Evolutionary conservation across 2,329 filamentous ascomycete genomes (phyloP), one percentile per base, ranked within the genome.

Genomic region (Akanthomyces uredinophilus): DNA sequence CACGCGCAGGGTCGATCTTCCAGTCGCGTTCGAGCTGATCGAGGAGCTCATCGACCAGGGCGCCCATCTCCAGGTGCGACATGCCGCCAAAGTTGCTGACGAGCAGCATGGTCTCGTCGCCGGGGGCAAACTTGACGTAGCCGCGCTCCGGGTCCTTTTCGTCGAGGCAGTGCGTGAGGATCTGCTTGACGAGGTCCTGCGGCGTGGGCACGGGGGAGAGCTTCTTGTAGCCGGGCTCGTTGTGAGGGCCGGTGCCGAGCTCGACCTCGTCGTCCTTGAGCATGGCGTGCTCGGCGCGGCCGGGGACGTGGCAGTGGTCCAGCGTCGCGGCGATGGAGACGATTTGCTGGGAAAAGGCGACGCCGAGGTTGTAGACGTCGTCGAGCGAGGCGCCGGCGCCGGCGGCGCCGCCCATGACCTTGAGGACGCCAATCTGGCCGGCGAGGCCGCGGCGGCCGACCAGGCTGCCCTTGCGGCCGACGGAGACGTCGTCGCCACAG

Each of bases 211-310:
- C 76, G 0, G 82, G 85, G 0, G 80, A 81, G 20, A 87, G 68
- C 70, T 83, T 84, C 68, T 76, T 78, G 68, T 85, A 82, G 0
- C 82, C 86, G 0, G 86, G 86, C 71, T 89, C 86, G 68, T 88
- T 88, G 70, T 89, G 87, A 16, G 85, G 85, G 0, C 87, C 86
- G 24, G 86, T 87, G 3, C 87, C 86, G n/a, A 88, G 76, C 70
- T 87, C 86, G 41, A 87, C 71, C 62, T 84, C 83, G 61, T 84
- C 72, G 1, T 73, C 70, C 11, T 72, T 74, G 2, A 87, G 76
- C 18, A 73, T 77, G n/a, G 72, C 77, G 62, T 82, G 79, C 62
- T 82, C 77, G 2, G 74, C 70, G 44, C 82, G 76, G 0, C 83
- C 83, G 0, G 83, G 82, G 1, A 85, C 82, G 65, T 87, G 84